A percentile compares a stretch with the other conserved stretches of the same genome.
Evolutionary conservation across 2,329 filamentous ascomycete species (phyloP).

Genomic region (Balansia obtecta): DNA sequence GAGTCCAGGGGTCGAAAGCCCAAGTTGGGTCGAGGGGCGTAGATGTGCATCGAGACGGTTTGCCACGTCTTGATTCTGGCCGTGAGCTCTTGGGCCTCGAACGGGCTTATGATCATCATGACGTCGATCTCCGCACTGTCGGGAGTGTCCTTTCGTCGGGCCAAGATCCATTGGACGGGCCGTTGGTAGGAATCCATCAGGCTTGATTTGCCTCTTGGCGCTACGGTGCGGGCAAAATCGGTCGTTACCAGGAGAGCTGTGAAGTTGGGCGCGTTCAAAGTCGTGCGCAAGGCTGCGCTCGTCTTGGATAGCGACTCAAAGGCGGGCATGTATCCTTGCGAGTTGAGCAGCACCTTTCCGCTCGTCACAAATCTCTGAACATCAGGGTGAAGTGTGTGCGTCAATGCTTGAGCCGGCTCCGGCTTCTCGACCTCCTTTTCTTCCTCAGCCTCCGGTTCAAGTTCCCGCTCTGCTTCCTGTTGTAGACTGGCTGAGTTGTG

Average conservation of each 20-base stretch:
- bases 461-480: slow-evolving; percentile 57
- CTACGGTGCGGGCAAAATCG: slow-evolving; percentile 11
- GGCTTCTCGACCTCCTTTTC: slow-evolving; percentile 44
- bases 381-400: slow-evolving; percentile 30
- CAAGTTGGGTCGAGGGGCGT: slow-evolving; percentile 31
- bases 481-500: neutral
- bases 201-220: neutral
- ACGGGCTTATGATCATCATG: slow-evolving; percentile 47
- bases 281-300: slow-evolving; percentile 8
- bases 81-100: slow-evolving; percentile 42
- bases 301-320: slow-evolving; percentile 10
- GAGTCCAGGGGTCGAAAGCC: slow-evolving; percentile 9
- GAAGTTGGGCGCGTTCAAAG: slow-evolving; percentile 7
- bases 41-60: slow-evolving; percentile 34
- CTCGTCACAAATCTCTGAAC: slow-evolving; percentile 15
- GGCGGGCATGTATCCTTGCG: slow-evolving; percentile 5
- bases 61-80: slow-evolving; percentile 21
- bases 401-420: slow-evolving; percentile 15
- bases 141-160: neutral
- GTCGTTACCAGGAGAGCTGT: slow-evolving; percentile 8
- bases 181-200: slow-evolving; percentile 12
- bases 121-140: neutral
- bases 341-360: slow-evolving; percentile 1
- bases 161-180: slow-evolving; percentile 14
- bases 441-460: slow-evolving; percentile 50